Evolutionary conservation across 352 stramenopile genomes (phyloP).

Genomic region (Thalassiosira sp.): DNA sequence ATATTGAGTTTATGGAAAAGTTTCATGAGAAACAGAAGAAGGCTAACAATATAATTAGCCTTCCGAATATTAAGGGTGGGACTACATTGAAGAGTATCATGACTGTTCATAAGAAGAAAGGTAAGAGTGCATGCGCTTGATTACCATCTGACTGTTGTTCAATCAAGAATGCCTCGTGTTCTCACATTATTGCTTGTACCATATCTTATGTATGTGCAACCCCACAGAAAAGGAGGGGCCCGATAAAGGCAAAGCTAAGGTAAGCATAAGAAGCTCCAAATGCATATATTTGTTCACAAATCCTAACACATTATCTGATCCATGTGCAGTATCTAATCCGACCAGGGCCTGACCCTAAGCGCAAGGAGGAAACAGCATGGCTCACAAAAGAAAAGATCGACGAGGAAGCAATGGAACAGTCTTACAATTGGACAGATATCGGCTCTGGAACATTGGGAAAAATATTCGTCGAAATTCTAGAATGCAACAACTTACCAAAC

Average conservation of each 20-base stretch:
- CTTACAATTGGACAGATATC: conserved; percentile 65
- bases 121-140: too few species aligned
- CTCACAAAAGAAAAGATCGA: conserved; percentile 69
- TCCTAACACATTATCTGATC: conserved; percentile 7
- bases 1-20: conserved; percentile 72
- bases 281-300: conserved; percentile 16
- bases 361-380: conserved; percentile 64
- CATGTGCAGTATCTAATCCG: conserved; percentile 58
- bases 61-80: conserved; percentile 28
- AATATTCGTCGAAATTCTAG: conserved; percentile 67
- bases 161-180: too few species aligned
- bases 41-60: conserved; percentile 20
- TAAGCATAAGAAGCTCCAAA: conserved; percentile 9
- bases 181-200: too few species aligned
- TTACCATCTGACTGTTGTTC: too few species aligned
- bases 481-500: conserved; percentile 73
- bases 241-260: conserved; percentile 31
- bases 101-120: conserved; percentile 50
- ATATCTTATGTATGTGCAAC: too few species aligned
- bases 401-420: conserved; percentile 51
- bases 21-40: conserved; percentile 44
- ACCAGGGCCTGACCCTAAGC: conserved; percentile 66
- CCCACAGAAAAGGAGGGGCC: conserved; percentile 34
- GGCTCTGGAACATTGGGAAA: conserved; percentile 61
- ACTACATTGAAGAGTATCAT: conserved; percentile 37